A percentile compares a stretch with the other conserved stretches of the same genome.
phyloP scores from a whole-genome alignment of 116 monocot species.

The Trichopus zeylanicus region DNA sequence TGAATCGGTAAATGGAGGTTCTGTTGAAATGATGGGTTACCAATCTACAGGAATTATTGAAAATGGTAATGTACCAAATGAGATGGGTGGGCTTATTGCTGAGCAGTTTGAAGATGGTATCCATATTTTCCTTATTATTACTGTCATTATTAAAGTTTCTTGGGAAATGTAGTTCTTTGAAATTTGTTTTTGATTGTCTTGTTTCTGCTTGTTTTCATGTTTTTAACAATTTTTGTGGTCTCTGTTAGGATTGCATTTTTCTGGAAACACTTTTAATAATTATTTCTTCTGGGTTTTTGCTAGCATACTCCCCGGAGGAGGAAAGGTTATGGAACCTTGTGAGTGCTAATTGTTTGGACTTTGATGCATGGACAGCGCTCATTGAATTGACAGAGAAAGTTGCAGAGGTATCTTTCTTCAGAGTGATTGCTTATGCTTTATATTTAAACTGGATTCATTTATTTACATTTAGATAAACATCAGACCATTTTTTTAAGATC shows the following conservation, averaged over 20 bases:
- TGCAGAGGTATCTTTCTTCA: slow-evolving; percentile 44
- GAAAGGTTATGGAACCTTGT: slow-evolving; percentile 93
- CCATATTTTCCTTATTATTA: slow-evolving; percentile 2
- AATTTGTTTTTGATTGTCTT: background rate
- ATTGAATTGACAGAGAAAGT: slow-evolving; percentile 92
- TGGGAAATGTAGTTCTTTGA: background rate
- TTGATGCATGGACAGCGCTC: slow-evolving; percentile 96
- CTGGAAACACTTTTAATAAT: background rate
- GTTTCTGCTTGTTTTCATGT: background rate
- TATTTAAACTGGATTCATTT: background rate
- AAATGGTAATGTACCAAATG: slow-evolving; percentile 37
- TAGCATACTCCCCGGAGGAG: slow-evolving; percentile 66
- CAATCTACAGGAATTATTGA: slow-evolving; percentile 25
- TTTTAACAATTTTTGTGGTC: background rate
- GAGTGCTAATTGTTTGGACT: slow-evolving; percentile 70
- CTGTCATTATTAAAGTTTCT: background rate
- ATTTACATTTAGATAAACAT: background rate
- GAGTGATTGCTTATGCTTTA: background rate
- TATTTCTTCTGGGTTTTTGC: slow-evolving; percentile 8
- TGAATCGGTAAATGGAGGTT: slow-evolving; percentile 32
- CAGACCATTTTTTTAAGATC: background rate
- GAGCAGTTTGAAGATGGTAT: slow-evolving; percentile 45
- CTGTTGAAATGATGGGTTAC: slow-evolving; percentile 22
- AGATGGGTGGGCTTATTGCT: slow-evolving; percentile 11
- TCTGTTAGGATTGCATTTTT: background rate